phyloP scores from a whole-genome alignment of 768 basidiomycete species.

The Panaeolus cyanescens region DNA sequence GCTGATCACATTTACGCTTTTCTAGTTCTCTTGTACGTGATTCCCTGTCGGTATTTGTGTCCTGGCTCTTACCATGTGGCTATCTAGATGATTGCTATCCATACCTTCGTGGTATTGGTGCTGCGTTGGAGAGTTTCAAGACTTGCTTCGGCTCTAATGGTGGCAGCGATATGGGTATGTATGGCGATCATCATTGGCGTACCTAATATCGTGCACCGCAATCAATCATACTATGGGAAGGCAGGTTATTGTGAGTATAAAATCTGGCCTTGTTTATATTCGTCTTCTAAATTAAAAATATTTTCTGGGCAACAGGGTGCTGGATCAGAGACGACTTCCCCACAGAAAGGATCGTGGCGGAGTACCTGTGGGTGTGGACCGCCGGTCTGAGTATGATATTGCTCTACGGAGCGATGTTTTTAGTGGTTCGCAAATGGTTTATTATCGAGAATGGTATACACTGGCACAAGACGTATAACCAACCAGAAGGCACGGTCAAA shows the following conservation, averaged over 20 bases:
- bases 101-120: constrained; percentile 52
- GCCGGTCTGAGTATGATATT: constrained; percentile 41
- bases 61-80: background rate
- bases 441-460: constrained; percentile 29
- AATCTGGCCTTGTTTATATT: background rate
- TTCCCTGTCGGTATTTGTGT: background rate
- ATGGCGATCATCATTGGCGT: constrained; percentile 40
- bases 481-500: constrained; percentile 1
- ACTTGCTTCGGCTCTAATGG: constrained; percentile 29
- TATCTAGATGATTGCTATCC: constrained; percentile 43
- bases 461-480: constrained; percentile 16
- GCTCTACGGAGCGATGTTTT: constrained; percentile 46
- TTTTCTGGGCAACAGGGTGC: constrained; percentile 38
- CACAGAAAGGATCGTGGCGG: constrained; percentile 42
- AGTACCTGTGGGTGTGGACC: constrained; percentile 55
- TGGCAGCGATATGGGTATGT: constrained; percentile 41
- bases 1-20: background rate
- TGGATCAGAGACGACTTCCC: constrained; percentile 42
- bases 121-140: constrained; percentile 36
- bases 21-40: constrained; percentile 24
- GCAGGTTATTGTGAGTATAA: constrained; percentile 38
- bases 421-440: constrained; percentile 40
- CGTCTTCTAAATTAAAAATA: background rate
- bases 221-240: constrained; percentile 41
- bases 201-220: constrained; percentile 33